Evolutionary conservation across 2,329 filamentous ascomycete species (phyloP), one percentile per base, ranked within the genome.

Genomic region (Aureobasidium sp.): DNA sequence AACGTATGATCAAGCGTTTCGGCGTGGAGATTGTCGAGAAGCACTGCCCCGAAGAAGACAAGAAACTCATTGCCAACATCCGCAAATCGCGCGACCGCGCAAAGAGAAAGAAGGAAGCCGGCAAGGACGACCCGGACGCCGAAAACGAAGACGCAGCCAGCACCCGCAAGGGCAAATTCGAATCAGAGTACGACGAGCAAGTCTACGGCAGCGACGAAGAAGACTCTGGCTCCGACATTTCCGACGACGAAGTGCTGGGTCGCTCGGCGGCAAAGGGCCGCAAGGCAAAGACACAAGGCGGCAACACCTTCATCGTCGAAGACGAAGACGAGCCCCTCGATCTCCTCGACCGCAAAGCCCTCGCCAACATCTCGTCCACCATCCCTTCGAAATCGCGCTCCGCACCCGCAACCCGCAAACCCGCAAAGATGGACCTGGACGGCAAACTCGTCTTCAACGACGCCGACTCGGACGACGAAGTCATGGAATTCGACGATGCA

Each of bases 181-280:
- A 92, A 75, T 95, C 89, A 75, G 93, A 95, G 71, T 97, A 94
- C 74, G 93, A 97, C 73, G 89, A 96, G 75, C 92, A 93, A n/a
- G 84, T 99, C 37, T 96, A 97, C 72, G 92, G 91, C 72, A 90
- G 85, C 67, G 64, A 62, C 37, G 64, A 73, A 70, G 42, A 71
- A 14, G 87, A 81, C 53, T 73, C 85, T 49, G 81, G 78, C 56
- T 84, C 81, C 1, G 86, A 84, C 62, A 83, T 85, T 63, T 85
- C 84, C 11, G 85, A 87, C 66, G 84, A 82, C 67, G 84, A 87
- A 58, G 77, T 77, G 67, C 75, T 79, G 4, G 77, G 77, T 20
- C 67, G 72, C 44, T 76, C 75, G 78, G 80, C 72, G 70, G 76
- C 66, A 74, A 81, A 84, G 70, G 86, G 85, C 74, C 84, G 83